Conservation (phyloP, 129 eudicot genomes). For the Pseudognaphalium luteoalbum region DNA sequence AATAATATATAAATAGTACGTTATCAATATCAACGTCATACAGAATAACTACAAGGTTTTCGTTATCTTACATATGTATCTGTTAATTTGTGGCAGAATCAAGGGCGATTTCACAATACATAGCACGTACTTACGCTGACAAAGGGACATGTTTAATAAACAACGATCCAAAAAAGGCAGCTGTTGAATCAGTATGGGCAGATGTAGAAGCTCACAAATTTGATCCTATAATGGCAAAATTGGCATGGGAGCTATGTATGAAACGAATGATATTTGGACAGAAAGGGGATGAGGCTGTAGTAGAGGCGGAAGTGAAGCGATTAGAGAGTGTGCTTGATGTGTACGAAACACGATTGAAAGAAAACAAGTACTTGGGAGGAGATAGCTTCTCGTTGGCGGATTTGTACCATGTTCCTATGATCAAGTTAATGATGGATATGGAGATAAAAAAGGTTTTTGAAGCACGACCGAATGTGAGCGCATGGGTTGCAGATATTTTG, state of each 20-base stretch:
- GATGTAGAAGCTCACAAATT: constrained; percentile 53
- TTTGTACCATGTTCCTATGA: constrained; percentile 46
- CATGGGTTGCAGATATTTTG: constrained; percentile 48
- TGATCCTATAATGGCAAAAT: constrained; percentile 40
- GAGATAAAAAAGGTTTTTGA: constrained; percentile 36
- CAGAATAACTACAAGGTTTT: too few relatives aligned
- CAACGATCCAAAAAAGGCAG: constrained; percentile 47
- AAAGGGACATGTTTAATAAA: constrained; percentile 43
- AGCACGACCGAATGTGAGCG: constrained; percentile 42
- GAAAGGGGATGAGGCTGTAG: constrained; percentile 26
- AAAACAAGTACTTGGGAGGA: constrained; percentile 61
- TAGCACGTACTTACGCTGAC: constrained; percentile 40
- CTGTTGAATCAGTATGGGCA: constrained; percentile 43
- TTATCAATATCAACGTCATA: too few relatives aligned
- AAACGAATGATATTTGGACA: constrained; percentile 35
- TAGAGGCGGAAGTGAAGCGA: constrained; percentile 32
- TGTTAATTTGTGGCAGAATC: constrained; percentile 51
- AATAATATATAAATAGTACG: too few relatives aligned
- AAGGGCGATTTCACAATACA: constrained; percentile 56
- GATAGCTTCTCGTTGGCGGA: constrained; percentile 55
- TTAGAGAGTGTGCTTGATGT: constrained; percentile 55
- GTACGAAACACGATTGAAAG: constrained; percentile 53
- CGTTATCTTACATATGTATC: too few relatives aligned
- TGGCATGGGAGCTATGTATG: constrained; percentile 45
- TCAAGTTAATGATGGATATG: constrained; percentile 47